Conservation (phyloP, 805 yeast species). For the Torulaspora maleeae region DNA sequence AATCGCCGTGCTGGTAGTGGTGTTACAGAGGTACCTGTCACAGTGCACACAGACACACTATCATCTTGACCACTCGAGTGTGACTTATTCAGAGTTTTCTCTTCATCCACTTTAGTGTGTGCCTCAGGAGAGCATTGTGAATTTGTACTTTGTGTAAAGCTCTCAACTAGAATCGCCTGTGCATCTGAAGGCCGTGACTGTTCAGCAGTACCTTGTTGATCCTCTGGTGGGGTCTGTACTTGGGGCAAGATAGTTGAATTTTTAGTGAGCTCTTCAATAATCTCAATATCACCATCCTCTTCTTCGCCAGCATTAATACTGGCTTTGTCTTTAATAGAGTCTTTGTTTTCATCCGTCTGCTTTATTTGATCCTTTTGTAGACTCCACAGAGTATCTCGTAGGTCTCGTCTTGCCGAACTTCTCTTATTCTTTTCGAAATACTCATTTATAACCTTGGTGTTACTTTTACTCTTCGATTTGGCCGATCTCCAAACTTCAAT, state of each 20-base stretch:
- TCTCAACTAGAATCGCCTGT: background rate
- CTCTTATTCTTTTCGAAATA: slow-evolving; percentile 30
- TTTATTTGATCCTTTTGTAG: slow-evolving; percentile 23
- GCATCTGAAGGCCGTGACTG: background rate
- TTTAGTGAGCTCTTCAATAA: slow-evolving; percentile 23
- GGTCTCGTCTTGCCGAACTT: slow-evolving; percentile 24
- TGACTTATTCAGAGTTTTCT: background rate
- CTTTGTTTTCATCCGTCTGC: slow-evolving; percentile 8
- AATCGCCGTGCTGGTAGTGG: slow-evolving; percentile 1
- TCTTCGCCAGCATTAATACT: slow-evolving; percentile 13
- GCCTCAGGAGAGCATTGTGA: background rate
- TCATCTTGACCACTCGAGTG: background rate
- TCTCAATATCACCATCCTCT: slow-evolving; percentile 32
- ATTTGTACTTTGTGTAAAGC: background rate
- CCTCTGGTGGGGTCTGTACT: background rate
- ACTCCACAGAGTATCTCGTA: slow-evolving; percentile 23
- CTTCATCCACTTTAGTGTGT: background rate
- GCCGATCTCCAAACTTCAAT: slow-evolving; percentile 44
- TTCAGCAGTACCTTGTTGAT: background rate
- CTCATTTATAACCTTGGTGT: slow-evolving; percentile 20
- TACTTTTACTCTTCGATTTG: slow-evolving; percentile 17
- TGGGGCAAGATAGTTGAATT: background rate
- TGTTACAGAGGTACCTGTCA: background rate
- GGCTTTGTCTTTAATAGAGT: slow-evolving; percentile 8
- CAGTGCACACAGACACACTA: background rate